phyloP scores from a whole-genome alignment of 768 basidiomycete species.

The Boletus tylopilopsis region DNA sequence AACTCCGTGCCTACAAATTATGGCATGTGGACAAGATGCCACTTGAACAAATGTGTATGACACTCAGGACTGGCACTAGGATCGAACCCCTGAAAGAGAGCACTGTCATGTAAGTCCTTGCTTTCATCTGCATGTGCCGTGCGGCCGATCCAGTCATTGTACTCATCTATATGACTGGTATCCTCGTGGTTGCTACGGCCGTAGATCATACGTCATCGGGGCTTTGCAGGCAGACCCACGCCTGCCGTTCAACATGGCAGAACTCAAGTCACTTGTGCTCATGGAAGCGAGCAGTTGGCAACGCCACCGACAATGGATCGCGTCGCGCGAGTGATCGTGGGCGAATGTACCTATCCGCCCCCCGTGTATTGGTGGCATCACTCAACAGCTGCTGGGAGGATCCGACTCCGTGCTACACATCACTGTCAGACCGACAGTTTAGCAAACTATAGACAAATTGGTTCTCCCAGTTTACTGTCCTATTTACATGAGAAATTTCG shows the following conservation, averaged over 20 bases:
- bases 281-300: constrained; percentile 41
- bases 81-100: constrained; percentile 42
- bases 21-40: constrained; percentile 38
- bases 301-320: constrained; percentile 39
- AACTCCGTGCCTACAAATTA: constrained; percentile 42
- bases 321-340: constrained; percentile 16
- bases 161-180: too few relatives aligned
- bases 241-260: constrained; percentile 34
- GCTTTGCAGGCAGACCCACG: constrained; percentile 38
- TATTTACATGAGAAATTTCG: too few relatives aligned
- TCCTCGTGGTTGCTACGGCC: not conserved
- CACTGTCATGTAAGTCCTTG: constrained; percentile 43
- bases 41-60: constrained; percentile 38
- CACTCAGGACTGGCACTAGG: constrained; percentile 28
- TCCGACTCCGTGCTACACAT: too few relatives aligned
- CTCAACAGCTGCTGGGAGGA: too few relatives aligned
- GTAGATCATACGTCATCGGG: constrained; percentile 41
- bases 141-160: too few relatives aligned
- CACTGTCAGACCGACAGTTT: too few relatives aligned
- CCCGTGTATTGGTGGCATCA: too few relatives aligned
- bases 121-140: not conserved
- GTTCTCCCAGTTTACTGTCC: too few relatives aligned
- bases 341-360: too few relatives aligned
- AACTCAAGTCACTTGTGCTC: constrained; percentile 35
- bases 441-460: too few relatives aligned